These are phyloP conservation scores for Podaxis mareebaensis DNA, from an alignment of 768 basidiomycete genomes.

Conservation along the genomic window DNA sequence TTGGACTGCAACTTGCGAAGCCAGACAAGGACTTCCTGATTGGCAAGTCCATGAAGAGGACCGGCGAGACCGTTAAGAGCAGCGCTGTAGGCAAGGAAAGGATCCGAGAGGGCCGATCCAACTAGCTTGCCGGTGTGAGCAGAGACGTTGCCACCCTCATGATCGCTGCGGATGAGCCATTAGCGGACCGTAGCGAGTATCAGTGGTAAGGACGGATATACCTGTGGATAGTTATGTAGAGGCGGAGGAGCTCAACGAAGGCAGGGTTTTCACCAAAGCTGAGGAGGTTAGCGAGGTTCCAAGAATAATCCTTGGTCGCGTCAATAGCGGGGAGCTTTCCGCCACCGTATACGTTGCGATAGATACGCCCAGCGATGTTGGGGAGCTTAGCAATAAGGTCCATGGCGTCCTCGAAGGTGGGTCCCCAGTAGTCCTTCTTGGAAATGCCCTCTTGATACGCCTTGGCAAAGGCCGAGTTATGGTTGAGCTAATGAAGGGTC, in stretches of 20 bases:
- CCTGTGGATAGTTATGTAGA: conserved; percentile 98
- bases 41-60: conserved; percentile 94
- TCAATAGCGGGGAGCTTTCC: conserved; percentile 91
- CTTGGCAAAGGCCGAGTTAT: conserved; percentile 95
- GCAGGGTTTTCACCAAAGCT: conserved; percentile 86
- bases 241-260: conserved; percentile 92
- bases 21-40: conserved; percentile 97
- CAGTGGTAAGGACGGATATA: conserved; percentile 22
- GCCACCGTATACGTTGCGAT: conserved; percentile 82
- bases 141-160: conserved; percentile 98
- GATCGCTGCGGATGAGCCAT: conserved; percentile 56
- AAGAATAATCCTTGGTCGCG: conserved; percentile 80
- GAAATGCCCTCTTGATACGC: conserved; percentile 90
- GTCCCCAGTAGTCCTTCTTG: conserved; percentile 97
- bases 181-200: conserved; percentile 2
- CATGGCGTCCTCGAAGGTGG: conserved; percentile 89
- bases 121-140: conserved; percentile 93
- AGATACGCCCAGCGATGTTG: conserved; percentile 92
- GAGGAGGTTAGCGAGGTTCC: conserved; percentile 86
- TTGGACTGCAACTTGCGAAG: conserved; percentile 89
- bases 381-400: conserved; percentile 96
- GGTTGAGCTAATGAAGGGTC: conserved; percentile 63
- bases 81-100: conserved; percentile 93
- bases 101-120: conserved; percentile 94
- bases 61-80: conserved; percentile 96